Base-by-base conservation (phyloP, 305 asterid genomes). In the Andrographis paniculata region DNA sequence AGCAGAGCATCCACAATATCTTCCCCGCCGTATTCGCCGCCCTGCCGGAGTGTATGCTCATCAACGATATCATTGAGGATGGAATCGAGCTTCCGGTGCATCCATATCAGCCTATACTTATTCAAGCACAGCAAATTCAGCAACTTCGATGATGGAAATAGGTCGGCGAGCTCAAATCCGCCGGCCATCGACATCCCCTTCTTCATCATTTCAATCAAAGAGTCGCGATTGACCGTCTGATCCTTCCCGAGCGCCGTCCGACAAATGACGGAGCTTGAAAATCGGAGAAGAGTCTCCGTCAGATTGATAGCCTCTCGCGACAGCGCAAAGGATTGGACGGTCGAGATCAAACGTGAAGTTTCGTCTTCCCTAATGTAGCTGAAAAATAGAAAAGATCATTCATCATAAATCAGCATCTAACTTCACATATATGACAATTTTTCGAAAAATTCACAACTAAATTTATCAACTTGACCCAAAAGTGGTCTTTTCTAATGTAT, bases 1-100 rank as follows among this genome's bases (percentile, higher is more conserved):
- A 67, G 54, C 20, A 67, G 41, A 27, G 61, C 73, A 48, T 67
- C 73, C 1, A 61, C 55, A 31, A 66, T 23, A 48, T 67, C 73
- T 53, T 67, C 73, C 14, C 30, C 17, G 3, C 64, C 65, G 9
- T 48, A 12, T 42, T 61, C 65, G 4, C 73, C 62, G 31, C 27
- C 20, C 37, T 46, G 13, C 11, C 37, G 37, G 37, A 31, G 8
- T 17, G 11, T 28, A 11, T 59, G 65, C 52, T 59, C 65, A 6
- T 37, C 14, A 24, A 59, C 51, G 4, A 59, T 51, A 20, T 43
- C 27, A 2, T 59, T 58, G 17, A 59, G 52, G 33, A 59, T 43
- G 13, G 43, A 17, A 15, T 59, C 65, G 11, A 45, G 20, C 14
- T 18, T 43, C 5, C 36, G 17, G 2, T 44, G 28, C 58, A 59